These are phyloP conservation scores for Oxyria digyna DNA, from an alignment of 148 eudicot genomes.

Conservation along the genomic window DNA sequence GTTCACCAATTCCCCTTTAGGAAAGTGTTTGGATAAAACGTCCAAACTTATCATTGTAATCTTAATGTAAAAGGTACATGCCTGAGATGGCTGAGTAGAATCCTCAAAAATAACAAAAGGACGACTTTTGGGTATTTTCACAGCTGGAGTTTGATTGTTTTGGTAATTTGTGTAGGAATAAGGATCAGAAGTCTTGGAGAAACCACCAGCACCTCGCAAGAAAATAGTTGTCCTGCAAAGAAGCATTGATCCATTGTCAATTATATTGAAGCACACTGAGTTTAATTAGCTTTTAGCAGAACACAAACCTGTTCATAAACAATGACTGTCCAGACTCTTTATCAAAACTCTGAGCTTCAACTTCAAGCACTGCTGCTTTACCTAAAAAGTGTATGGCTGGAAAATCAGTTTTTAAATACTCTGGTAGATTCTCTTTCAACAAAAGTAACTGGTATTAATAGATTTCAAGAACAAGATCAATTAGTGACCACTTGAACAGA, in stretches of 20 bases:
- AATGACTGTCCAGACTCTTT: conserved; percentile 54
- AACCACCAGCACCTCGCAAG: conserved; percentile 93
- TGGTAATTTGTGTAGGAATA: conserved; percentile 54
- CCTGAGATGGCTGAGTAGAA: conserved; percentile 82
- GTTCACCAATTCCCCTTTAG: too few species aligned
- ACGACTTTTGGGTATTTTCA: conserved; percentile 53
- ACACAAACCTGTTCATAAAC: conserved; percentile 22
- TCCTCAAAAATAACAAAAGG: conserved; percentile 79
- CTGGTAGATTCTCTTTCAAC: background rate
- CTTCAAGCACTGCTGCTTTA: conserved; percentile 77
- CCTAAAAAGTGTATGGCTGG: conserved; percentile 25
- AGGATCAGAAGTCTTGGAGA: conserved; percentile 59
- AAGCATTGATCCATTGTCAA: conserved; percentile 7
- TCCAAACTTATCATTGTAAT: too few species aligned
- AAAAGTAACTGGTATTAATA: background rate
- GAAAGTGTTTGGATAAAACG: too few species aligned
- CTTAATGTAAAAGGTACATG: conserved; percentile 15
- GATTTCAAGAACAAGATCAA: background rate
- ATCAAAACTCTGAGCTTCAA: conserved; percentile 52
- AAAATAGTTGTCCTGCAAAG: conserved; percentile 42
- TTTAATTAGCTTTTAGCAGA: background rate
- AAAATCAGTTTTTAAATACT: background rate
- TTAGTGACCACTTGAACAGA: background rate
- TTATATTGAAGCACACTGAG: background rate
- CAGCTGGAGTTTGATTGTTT: conserved; percentile 25